Conservation (phyloP, 148 eudicot species). For the Persicaria tinctoria region DNA sequence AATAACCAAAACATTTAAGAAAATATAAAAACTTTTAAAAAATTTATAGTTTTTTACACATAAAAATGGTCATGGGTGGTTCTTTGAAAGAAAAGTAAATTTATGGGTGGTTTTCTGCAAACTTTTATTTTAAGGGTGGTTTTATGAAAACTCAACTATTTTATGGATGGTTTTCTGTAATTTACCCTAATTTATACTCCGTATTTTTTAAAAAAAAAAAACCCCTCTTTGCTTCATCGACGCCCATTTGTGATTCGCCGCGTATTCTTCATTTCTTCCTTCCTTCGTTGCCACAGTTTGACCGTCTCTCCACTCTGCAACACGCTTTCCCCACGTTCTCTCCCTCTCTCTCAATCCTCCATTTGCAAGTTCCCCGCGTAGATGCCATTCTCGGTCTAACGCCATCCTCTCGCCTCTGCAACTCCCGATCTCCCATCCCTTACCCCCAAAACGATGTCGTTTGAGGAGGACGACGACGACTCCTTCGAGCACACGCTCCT, state of each 20-base stretch:
- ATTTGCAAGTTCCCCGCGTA: background rate
- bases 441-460: constrained; percentile 25
- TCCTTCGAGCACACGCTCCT: constrained; percentile 94
- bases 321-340: constrained; percentile 14
- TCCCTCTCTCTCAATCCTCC: background rate
- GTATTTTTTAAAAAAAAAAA: too few species aligned
- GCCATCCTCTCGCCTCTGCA: constrained; percentile 1
- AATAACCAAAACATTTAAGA: too few species aligned
- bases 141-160: too few species aligned
- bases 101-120: too few species aligned
- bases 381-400: background rate
- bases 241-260: background rate
- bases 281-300: background rate
- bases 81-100: too few species aligned
- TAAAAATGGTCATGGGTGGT: too few species aligned
- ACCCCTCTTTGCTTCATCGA: too few species aligned
- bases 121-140: too few species aligned
- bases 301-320: background rate
- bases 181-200: too few species aligned
- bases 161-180: too few species aligned
- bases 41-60: too few species aligned
- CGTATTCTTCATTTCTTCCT: background rate
- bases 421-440: background rate
- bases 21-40: too few species aligned
- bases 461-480: constrained; percentile 60